phyloP scores from a whole-genome alignment of 2,329 filamentous ascomycete genomes.

The Arthrobotrys pseudoclavata region DNA sequence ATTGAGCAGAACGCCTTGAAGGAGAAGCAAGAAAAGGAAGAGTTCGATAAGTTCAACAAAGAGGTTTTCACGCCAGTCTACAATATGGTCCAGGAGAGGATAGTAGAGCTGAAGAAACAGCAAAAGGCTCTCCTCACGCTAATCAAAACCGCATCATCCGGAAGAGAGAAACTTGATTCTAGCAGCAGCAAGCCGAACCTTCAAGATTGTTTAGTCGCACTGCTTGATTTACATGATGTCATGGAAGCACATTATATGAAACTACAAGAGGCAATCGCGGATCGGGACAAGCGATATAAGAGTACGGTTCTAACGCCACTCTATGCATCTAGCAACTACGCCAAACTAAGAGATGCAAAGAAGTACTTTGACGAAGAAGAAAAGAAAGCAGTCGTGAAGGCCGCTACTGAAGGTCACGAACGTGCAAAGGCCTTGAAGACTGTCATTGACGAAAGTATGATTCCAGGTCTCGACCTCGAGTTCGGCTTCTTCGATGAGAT shows the following conservation, averaged over 20 bases:
- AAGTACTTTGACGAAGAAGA: conserved; percentile 64
- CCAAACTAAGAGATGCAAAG: conserved; percentile 63
- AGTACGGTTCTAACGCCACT: conserved; percentile 63
- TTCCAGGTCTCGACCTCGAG: conserved; percentile 56
- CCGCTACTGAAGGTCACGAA: conserved; percentile 49
- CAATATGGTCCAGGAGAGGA: conserved; percentile 63
- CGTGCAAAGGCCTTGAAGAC: conserved; percentile 56
- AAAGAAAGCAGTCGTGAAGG: conserved; percentile 61
- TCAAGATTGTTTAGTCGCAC: conserved; percentile 60
- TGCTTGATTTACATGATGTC: conserved; percentile 61
- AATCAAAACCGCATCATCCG: conserved; percentile 56
- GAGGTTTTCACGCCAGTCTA: conserved; percentile 63
- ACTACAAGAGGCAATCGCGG: conserved; percentile 62
- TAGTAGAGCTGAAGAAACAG: conserved; percentile 62
- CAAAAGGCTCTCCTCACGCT: conserved; percentile 61
- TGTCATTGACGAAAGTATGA: conserved; percentile 60
- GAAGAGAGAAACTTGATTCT: conserved; percentile 55
- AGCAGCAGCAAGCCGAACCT: conserved; percentile 60
- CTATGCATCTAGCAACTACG: conserved; percentile 62
- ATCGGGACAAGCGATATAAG: conserved; percentile 62
- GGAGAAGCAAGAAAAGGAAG: conserved; percentile 63
- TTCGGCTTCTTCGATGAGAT: conserved; percentile 59
- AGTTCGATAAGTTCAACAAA: conserved; percentile 63
- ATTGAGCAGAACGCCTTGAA: conserved; percentile 61
- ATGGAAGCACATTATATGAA: conserved; percentile 63